Conservation (phyloP, 2,329 filamentous ascomycete species). For the Venturia aucupariae region DNA sequence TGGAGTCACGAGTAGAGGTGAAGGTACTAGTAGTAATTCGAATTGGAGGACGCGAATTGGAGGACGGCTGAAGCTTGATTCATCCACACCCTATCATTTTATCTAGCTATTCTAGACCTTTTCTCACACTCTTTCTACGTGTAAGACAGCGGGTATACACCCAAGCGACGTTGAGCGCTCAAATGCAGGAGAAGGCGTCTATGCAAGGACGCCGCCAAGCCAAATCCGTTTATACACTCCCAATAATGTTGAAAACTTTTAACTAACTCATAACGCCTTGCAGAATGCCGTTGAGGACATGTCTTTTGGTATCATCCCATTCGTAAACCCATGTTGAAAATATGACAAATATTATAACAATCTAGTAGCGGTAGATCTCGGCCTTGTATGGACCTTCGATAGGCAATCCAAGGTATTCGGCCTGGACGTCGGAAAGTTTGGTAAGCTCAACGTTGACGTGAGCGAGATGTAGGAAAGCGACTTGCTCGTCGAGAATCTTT, state of each 20-base stretch:
- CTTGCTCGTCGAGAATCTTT: slow-evolving; percentile 99
- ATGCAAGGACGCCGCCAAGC: not conserved
- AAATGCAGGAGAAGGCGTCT: not conserved
- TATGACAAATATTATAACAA: slow-evolving; percentile 16
- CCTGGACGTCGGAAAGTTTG: slow-evolving; percentile 74
- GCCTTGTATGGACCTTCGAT: slow-evolving; percentile 90
- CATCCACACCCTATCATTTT: not conserved
- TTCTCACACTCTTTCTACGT: not conserved
- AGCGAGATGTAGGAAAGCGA: slow-evolving; percentile 82
- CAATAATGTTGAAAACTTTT: slow-evolving; percentile 13
- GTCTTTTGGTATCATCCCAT: slow-evolving; percentile 49
- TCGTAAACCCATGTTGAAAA: slow-evolving; percentile 51
- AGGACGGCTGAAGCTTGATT: not conserved
- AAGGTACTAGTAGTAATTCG: too few species aligned
- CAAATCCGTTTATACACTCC: not conserved
- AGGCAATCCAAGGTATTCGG: slow-evolving; percentile 85
- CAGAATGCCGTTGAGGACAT: slow-evolving; percentile 53
- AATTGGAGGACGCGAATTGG: not conserved
- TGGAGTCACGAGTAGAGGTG: too few species aligned
- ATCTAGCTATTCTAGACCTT: not conserved
- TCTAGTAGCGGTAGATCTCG: slow-evolving; percentile 78
- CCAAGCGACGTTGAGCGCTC: slow-evolving; percentile 4
- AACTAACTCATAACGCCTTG: not conserved
- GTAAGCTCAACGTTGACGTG: slow-evolving; percentile 94
- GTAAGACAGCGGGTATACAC: not conserved